Base-by-base conservation (phyloP, 805 yeast species). In the Metschnikowia colocasiae region DNA sequence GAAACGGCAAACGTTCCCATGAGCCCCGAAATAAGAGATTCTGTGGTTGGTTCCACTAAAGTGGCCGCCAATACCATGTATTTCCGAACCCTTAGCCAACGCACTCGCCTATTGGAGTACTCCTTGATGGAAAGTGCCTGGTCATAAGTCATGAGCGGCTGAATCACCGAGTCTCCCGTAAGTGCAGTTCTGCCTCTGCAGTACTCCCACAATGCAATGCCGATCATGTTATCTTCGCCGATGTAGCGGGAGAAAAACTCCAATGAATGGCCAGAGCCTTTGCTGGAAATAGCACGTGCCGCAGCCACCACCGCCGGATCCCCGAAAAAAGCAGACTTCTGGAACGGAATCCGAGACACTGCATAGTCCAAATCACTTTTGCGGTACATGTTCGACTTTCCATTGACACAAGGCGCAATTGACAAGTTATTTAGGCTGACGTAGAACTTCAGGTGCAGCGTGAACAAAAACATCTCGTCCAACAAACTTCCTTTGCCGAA, bases 191-290 rank as follows among this genome's bases (percentile, higher is more conserved):
- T 70, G 2, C 87, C 85, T 20, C 58, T 46, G 20, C 86, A 82
- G 49, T 62, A 62, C 42, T 81, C 80, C 96, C 96, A 89, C 15
- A 89, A 61, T 1, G 89, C 87, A 41, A 87, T 88, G 4, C 87
- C 95, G 52, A 89, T 89, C 95, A 88, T 86, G 63, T 89, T 89
- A 63, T 89, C 97, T 61, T 89, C 97, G 5, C 96, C 96, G 59
- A 89, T 89, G 61, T 83, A 90, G 47, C 81, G 71, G 6, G 95
- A 81, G 63, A 90, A 89, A 48, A 81, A 79, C 43, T 81, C 74
- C 36, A 90, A 71, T 0, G 92, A 86, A 43, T 69, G 66, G 9
- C 75, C 75, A 1, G 67, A 60, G 7, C 75, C 75, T 32, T 60
- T 45, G 5, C 55, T 44, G 3, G 67, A 47, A 33, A 57, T 59